Conservation (phyloP, 2,329 filamentous ascomycete species). For the Ophiocordyceps camponoti-rufipedis region DNA sequence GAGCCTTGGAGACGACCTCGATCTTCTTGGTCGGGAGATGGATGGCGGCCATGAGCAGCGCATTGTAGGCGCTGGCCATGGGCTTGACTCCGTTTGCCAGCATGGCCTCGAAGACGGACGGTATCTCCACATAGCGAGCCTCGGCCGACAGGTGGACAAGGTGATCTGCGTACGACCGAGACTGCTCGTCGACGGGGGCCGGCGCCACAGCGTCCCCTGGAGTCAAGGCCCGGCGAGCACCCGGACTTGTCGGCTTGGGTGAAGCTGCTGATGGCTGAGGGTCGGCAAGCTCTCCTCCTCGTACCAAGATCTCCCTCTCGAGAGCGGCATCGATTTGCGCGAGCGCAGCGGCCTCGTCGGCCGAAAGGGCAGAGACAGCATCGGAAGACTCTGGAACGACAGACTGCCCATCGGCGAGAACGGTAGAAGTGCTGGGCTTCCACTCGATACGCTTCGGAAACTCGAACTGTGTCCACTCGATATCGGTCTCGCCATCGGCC, state of each 20-base stretch:
- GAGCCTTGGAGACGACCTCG: slow-evolving; percentile 73
- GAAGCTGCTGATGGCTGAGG: slow-evolving; percentile 19
- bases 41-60: slow-evolving; percentile 69
- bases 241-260: slow-evolving; percentile 22
- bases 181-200: slow-evolving; percentile 40
- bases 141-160: slow-evolving; percentile 55
- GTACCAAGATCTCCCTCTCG: slow-evolving; percentile 53
- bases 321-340: slow-evolving; percentile 77
- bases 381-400: slow-evolving; percentile 16
- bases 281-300: slow-evolving; percentile 21
- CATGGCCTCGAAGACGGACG: slow-evolving; percentile 79
- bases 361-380: slow-evolving; percentile 18
- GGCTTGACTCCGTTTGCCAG: slow-evolving; percentile 67
- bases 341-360: slow-evolving; percentile 39
- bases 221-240: slow-evolving; percentile 20
- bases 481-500: slow-evolving; percentile 41
- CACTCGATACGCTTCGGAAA: slow-evolving; percentile 79
- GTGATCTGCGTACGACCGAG: slow-evolving; percentile 57
- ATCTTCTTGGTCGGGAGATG: slow-evolving; percentile 61
- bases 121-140: slow-evolving; percentile 71
- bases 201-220: slow-evolving; percentile 35
- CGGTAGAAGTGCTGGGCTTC: slow-evolving; percentile 45
- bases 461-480: slow-evolving; percentile 84
- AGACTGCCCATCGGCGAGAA: slow-evolving; percentile 35
- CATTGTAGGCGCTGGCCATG: slow-evolving; percentile 77